These are phyloP conservation scores for Microdochium bolleyi DNA, from an alignment of 2,329 filamentous ascomycete genomes.

Conservation along the genomic window DNA sequence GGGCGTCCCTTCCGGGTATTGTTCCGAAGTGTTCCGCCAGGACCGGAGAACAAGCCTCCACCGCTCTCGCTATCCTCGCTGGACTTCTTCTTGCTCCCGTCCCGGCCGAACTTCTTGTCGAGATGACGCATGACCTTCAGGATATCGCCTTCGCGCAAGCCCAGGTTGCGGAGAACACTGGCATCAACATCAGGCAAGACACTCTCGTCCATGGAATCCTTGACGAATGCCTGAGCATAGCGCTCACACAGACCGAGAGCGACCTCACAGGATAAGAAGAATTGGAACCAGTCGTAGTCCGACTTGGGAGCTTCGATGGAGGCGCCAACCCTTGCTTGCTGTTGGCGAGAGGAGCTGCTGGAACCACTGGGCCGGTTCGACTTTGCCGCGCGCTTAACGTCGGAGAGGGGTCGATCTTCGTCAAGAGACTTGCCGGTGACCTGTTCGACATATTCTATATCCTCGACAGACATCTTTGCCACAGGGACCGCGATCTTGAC, in stretches of 20 bases:
- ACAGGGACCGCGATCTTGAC: conserved; percentile 97
- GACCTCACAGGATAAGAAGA: conserved; percentile 89
- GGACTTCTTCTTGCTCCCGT: conserved; percentile 39
- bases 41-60: conserved; percentile 79
- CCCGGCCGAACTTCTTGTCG: conserved; percentile 71
- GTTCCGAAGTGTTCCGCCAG: conserved; percentile 83
- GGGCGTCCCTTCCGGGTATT: conserved; percentile 91
- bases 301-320: conserved; percentile 55
- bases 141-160: conserved; percentile 94
- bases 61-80: conserved; percentile 51
- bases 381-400: conserved; percentile 55
- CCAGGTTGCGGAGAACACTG: conserved; percentile 73
- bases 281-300: conserved; percentile 98
- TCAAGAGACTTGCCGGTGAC: conserved; percentile 83
- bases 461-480: conserved; percentile 89
- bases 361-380: conserved; percentile 19
- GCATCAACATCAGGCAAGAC: conserved; percentile 85
- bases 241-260: conserved; percentile 89
- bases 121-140: conserved; percentile 88
- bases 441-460: conserved; percentile 90
- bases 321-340: conserved; percentile 40
- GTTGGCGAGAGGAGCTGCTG: conserved; percentile 13
- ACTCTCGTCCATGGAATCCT: conserved; percentile 94
- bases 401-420: conserved; percentile 87
- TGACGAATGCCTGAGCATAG: conserved; percentile 81